A percentile compares a stretch with the other conserved stretches of the same genome.
phyloP scores from a whole-genome alignment of 768 basidiomycete species.

The Leccinum subgranulosum region DNA sequence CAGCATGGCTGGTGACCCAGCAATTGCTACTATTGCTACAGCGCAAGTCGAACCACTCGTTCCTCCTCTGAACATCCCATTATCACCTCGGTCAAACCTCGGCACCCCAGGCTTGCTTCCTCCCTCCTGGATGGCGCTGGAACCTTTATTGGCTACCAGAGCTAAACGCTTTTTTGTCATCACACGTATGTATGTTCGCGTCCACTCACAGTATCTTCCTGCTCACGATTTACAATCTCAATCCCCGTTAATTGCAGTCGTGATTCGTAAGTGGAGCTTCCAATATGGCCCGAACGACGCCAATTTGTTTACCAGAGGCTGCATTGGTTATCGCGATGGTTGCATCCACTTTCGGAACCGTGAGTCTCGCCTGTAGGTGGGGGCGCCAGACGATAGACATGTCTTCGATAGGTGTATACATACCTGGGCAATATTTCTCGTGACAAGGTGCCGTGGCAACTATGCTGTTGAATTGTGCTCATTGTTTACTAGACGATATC shows the following conservation, averaged over 20 bases:
- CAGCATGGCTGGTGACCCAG: background rate
- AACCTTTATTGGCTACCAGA: conserved; percentile 68
- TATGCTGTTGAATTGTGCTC: conserved; percentile 3
- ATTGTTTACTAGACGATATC: conserved; percentile 58
- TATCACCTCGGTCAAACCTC: conserved; percentile 12
- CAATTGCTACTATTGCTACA: background rate
- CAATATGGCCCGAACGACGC: background rate
- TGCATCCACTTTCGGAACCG: conserved; percentile 63
- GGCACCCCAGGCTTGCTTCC: conserved; percentile 11
- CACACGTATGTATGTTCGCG: conserved; percentile 60
- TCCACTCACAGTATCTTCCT: background rate
- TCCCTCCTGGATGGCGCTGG: conserved; percentile 54
- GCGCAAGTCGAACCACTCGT: background rate
- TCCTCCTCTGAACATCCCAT: background rate
- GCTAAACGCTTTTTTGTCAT: conserved; percentile 70
- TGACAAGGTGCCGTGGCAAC: conserved; percentile 45
- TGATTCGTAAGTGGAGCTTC: conserved; percentile 51
- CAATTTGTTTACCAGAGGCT: conserved; percentile 54
- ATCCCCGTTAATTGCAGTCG: conserved; percentile 35
- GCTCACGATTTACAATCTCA: conserved; percentile 9
- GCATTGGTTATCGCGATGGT: conserved; percentile 73
- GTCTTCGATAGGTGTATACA: conserved; percentile 45
- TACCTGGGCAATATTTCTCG: conserved; percentile 17
- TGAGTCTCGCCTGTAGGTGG: conserved; percentile 28
- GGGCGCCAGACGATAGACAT: conserved; percentile 1